phyloP scores from a whole-genome alignment of 2,329 filamentous ascomycete species.

The Alternaria sp. region DNA sequence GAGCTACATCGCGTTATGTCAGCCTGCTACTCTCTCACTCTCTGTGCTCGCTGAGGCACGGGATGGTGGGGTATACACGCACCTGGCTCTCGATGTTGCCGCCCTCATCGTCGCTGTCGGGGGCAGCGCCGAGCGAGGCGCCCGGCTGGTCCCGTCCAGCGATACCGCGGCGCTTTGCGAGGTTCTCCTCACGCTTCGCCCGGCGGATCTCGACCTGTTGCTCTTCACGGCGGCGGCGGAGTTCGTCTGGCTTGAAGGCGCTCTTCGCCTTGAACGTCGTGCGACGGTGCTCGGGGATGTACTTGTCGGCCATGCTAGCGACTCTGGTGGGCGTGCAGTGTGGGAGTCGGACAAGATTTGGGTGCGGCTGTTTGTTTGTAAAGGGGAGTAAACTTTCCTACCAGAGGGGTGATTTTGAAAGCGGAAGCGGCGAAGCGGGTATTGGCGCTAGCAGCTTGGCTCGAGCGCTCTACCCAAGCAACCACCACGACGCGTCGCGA shows the following conservation, averaged over 20 bases:
- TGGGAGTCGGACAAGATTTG: slow-evolving; percentile 22
- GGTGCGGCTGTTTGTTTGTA: slow-evolving; percentile 39
- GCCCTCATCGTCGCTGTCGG: slow-evolving; percentile 97
- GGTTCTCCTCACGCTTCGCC: slow-evolving; percentile 97
- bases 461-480: slow-evolving; percentile 22
- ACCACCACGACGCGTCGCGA: slow-evolving; percentile 14
- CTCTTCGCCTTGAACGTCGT: slow-evolving; percentile 99
- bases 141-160: slow-evolving; percentile 75
- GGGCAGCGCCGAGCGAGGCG: slow-evolving; percentile 82
- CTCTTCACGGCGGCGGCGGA: slow-evolving; percentile 96
- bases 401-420: slow-evolving; percentile 41
- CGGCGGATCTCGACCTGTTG: slow-evolving; percentile 99
- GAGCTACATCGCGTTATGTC: slow-evolving; percentile 63
- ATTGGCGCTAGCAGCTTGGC: slow-evolving; percentile 23
- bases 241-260: slow-evolving; percentile 98
- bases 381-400: slow-evolving; percentile 39
- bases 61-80: slow-evolving; percentile 50
- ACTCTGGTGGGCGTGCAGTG: slow-evolving; percentile 24
- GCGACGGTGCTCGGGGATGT: slow-evolving; percentile 98
- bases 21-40: slow-evolving; percentile 9
- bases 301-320: slow-evolving; percentile 89
- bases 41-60: slow-evolving; percentile 3
- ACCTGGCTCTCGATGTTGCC: slow-evolving; percentile 96
- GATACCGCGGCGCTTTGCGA: slow-evolving; percentile 97
- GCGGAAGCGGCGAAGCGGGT: slow-evolving; percentile 42